Evolutionary conservation across 148 eudicot genomes (phyloP).

Genomic region (Fagopyrum tataricum): DNA sequence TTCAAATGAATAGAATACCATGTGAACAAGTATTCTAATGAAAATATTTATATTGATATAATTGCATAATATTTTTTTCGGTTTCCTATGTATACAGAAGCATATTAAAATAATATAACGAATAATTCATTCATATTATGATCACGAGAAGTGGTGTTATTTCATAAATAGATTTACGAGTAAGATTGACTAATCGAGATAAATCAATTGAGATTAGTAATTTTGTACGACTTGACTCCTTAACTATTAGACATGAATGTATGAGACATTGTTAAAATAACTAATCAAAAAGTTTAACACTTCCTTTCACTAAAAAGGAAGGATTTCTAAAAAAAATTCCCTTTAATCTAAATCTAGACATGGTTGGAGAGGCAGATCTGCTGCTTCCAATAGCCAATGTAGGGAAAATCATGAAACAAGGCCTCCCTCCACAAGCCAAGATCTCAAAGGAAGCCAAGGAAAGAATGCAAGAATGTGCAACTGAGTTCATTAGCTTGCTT

Average conservation of each 20-base stretch:
- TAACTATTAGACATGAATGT: neutral
- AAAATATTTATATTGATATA: too few species aligned
- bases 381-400: conserved; percentile 50
- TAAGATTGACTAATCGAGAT: too few species aligned
- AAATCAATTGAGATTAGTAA: too few species aligned
- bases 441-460: conserved; percentile 56
- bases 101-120: too few species aligned
- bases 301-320: neutral
- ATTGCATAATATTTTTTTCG: too few species aligned
- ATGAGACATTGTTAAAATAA: neutral
- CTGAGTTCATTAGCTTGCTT: conserved; percentile 54
- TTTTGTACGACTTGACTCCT: neutral
- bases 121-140: too few species aligned
- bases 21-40: neutral
- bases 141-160: too few species aligned
- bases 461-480: conserved; percentile 53
- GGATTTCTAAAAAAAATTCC: too few species aligned
- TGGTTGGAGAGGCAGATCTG: conserved; percentile 32
- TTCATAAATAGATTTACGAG: too few species aligned
- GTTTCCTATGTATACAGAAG: too few species aligned
- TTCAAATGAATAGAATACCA: neutral
- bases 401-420: conserved; percentile 48
- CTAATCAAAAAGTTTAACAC: neutral
- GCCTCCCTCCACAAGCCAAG: conserved; percentile 42
- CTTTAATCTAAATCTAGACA: neutral